phyloP scores from a whole-genome alignment of 1,284 basidiomycete genomes.

The Fomitopsis betulina region DNA sequence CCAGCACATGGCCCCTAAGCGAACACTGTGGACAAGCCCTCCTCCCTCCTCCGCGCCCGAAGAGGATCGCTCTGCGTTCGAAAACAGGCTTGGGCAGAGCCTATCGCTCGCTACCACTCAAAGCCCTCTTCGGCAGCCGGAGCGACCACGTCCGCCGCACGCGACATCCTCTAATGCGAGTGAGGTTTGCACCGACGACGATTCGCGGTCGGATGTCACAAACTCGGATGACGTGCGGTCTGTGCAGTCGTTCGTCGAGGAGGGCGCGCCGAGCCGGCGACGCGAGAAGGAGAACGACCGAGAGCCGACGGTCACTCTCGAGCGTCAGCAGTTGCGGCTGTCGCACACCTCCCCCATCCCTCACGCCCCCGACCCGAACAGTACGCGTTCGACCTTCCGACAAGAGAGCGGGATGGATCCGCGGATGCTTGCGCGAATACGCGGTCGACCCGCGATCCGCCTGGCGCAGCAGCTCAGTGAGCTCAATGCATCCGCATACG shows the following conservation, averaged over 20 bases:
- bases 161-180: conserved; percentile 55
- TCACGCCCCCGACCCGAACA: conserved; percentile 17
- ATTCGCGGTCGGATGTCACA: conserved; percentile 48
- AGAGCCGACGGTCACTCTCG: conserved; percentile 11
- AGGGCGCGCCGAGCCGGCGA: conserved; percentile 18
- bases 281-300: conserved; percentile 14
- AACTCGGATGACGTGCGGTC: conserved; percentile 65
- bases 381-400: conserved; percentile 8
- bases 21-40: conserved; percentile 76
- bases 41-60: conserved; percentile 72
- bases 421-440: conserved; percentile 20
- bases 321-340: conserved; percentile 14
- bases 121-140: conserved; percentile 47
- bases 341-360: conserved; percentile 7
- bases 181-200: conserved; percentile 61
- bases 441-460: conserved; percentile 21
- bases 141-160: conserved; percentile 28
- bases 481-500: conserved; percentile 8
- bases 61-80: conserved; percentile 60
- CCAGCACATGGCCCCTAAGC: conserved; percentile 75
- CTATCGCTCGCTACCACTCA: conserved; percentile 66
- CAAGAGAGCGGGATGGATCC: conserved; percentile 19
- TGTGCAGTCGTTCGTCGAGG: conserved; percentile 56
- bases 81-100: conserved; percentile 57
- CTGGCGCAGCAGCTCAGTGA: conserved; percentile 14